phyloP scores from a whole-genome alignment of 768 basidiomycete genomes.

The Leccinum fibrillosum region DNA sequence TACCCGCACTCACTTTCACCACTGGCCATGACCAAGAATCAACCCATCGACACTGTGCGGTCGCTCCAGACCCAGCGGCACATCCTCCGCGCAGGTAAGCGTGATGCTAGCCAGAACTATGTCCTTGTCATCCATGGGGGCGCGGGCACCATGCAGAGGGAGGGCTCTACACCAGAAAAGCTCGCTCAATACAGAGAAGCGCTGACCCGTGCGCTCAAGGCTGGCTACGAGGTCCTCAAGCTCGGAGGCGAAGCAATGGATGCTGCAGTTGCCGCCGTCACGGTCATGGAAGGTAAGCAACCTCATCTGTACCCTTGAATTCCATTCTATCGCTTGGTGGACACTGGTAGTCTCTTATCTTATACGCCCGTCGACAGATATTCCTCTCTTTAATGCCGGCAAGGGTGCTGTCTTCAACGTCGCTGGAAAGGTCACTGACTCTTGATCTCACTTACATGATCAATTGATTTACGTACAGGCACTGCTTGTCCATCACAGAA shows the following conservation, averaged over 20 bases:
- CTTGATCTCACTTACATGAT: neutral
- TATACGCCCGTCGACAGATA: slow-evolving; percentile 42
- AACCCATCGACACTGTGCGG: neutral
- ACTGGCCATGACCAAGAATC: slow-evolving; percentile 9
- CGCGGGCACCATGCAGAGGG: slow-evolving; percentile 64
- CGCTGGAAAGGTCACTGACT: slow-evolving; percentile 59
- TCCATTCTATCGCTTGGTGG: neutral
- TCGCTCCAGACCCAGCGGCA: neutral
- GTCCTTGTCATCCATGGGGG: slow-evolving; percentile 78
- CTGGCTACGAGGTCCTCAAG: slow-evolving; percentile 60
- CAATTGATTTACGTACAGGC: neutral
- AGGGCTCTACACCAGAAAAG: slow-evolving; percentile 57
- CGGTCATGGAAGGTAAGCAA: slow-evolving; percentile 62
- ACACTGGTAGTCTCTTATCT: neutral
- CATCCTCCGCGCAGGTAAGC: slow-evolving; percentile 9
- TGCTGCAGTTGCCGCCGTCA: slow-evolving; percentile 73
- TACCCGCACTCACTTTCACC: neutral
- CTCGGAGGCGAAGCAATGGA: slow-evolving; percentile 81
- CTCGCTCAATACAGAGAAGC: slow-evolving; percentile 54
- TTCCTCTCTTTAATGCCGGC: slow-evolving; percentile 73
- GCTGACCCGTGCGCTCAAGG: slow-evolving; percentile 51
- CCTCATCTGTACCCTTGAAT: neutral
- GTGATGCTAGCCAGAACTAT: slow-evolving; percentile 16
- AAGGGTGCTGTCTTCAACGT: slow-evolving; percentile 83
- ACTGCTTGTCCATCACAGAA: slow-evolving; percentile 42